Conservation (phyloP, 2,329 filamentous ascomycete species). For the Rugonectria rugulosa region DNA sequence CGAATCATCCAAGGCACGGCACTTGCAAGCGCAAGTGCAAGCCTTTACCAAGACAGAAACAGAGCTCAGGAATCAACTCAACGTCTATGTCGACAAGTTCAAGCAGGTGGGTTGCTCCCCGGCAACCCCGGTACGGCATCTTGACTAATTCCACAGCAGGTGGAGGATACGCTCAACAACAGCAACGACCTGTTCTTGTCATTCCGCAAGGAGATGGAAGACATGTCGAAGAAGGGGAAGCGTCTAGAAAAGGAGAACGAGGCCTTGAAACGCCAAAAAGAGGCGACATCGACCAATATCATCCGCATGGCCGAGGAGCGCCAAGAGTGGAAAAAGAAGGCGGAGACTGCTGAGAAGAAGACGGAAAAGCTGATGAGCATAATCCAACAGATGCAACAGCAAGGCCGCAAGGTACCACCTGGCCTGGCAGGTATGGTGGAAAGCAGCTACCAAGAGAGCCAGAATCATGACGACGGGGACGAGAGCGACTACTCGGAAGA, state of each 20-base stretch:
- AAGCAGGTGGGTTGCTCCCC: conserved; percentile 79
- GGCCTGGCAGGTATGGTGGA: conserved; percentile 68
- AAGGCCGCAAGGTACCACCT: conserved; percentile 79
- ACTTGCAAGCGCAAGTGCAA: conserved; percentile 89
- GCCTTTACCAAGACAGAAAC: conserved; percentile 97
- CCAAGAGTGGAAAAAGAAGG: conserved; percentile 79
- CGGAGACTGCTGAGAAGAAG: conserved; percentile 66
- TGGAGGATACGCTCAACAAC: conserved; percentile 98
- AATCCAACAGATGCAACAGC: conserved; percentile 95
- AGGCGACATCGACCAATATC: conserved; percentile 92
- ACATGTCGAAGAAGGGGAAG: conserved; percentile 99
- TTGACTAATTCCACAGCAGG: conserved; percentile 61
- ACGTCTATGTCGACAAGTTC: conserved; percentile 99
- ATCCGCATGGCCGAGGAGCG: conserved; percentile 97
- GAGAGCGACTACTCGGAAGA: conserved; percentile 72
- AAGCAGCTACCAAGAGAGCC: conserved; percentile 63
- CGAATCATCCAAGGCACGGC: conserved; percentile 80
- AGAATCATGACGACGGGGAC: conserved; percentile 58
- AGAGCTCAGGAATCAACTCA: conserved; percentile 91
- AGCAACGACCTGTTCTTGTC: conserved; percentile 97
- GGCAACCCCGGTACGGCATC: conserved; percentile 20
- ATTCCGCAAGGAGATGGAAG: conserved; percentile 98
- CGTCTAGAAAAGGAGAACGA: conserved; percentile 96
- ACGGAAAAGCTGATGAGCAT: conserved; percentile 92
- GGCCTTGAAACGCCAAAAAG: conserved; percentile 88